A percentile compares a stretch with the other conserved stretches of the same genome.
Conservation (phyloP, 495 filamentous ascomycete species). For the Aspergillus kassunensis region DNA sequence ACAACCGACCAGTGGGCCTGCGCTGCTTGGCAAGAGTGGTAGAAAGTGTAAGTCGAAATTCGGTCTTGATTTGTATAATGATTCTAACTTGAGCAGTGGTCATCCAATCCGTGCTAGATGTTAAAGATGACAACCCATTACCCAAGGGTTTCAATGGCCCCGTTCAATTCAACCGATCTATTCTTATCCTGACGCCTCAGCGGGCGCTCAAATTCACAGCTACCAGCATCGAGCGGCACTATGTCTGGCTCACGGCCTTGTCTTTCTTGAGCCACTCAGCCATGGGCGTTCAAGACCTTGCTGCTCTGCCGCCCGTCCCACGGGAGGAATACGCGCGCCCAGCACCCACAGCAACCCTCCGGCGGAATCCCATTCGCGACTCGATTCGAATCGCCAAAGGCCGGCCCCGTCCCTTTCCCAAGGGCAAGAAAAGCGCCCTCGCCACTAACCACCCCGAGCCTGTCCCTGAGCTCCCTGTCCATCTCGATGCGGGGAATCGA, state of each 20-base stretch:
- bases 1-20: slow-evolving; percentile 83
- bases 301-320: slow-evolving; percentile 52
- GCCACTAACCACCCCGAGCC: slow-evolving; percentile 24
- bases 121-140: slow-evolving; percentile 87
- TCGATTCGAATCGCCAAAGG: slow-evolving; percentile 88
- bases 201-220: slow-evolving; percentile 96
- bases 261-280: slow-evolving; percentile 89
- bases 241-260: slow-evolving; percentile 89
- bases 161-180: slow-evolving; percentile 82
- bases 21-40: slow-evolving; percentile 90
- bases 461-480: slow-evolving; percentile 32
- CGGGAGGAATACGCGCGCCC: slow-evolving; percentile 41
- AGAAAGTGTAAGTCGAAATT: slow-evolving; percentile 73
- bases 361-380: slow-evolving; percentile 72
- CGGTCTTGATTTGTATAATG: not conserved
- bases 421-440: slow-evolving; percentile 41
- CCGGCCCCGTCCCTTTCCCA: slow-evolving; percentile 53
- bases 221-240: slow-evolving; percentile 76
- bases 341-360: slow-evolving; percentile 41
- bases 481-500: slow-evolving; percentile 9
- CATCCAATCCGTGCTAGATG: slow-evolving; percentile 95
- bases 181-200: slow-evolving; percentile 89
- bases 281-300: slow-evolving; percentile 65
- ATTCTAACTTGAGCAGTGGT: slow-evolving; percentile 55
- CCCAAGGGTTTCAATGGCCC: slow-evolving; percentile 62